These are phyloP conservation scores for Ceratocystis smalleyi DNA, from an alignment of 2,329 filamentous ascomycete species.

Conservation along the genomic window DNA sequence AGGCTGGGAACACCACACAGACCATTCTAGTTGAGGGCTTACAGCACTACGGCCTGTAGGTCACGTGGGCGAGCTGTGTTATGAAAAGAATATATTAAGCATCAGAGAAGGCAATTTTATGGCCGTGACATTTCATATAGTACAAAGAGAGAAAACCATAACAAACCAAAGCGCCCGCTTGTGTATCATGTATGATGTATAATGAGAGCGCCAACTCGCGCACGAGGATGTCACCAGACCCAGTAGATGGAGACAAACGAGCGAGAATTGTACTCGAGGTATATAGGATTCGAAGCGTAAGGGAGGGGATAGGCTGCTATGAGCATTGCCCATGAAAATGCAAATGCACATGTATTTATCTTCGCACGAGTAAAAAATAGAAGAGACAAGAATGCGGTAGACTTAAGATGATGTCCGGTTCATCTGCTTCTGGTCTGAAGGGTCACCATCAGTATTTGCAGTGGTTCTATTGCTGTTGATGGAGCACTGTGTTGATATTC, in stretches of 20 bases:
- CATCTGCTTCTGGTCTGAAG: background rate
- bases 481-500: slow-evolving; percentile 44
- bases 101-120: background rate
- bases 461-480: slow-evolving; percentile 21
- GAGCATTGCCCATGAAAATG: background rate
- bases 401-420: background rate
- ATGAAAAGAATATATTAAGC: background rate
- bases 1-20: background rate
- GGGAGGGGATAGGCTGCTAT: background rate
- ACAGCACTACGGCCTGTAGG: background rate
- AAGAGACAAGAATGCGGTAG: background rate
- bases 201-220: background rate
- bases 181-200: background rate
- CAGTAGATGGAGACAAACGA: background rate
- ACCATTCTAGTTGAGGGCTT: background rate
- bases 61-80: no score
- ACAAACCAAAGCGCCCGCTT: background rate
- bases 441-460: slow-evolving; percentile 7
- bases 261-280: background rate
- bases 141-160: slow-evolving; percentile 1
- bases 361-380: background rate
- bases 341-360: background rate
- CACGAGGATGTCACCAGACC: background rate
- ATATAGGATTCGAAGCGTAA: background rate
- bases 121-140: background rate